These are phyloP conservation scores for Gossypium lobatum DNA, from an alignment of 441 rosid species.

Conservation along the genomic window DNA sequence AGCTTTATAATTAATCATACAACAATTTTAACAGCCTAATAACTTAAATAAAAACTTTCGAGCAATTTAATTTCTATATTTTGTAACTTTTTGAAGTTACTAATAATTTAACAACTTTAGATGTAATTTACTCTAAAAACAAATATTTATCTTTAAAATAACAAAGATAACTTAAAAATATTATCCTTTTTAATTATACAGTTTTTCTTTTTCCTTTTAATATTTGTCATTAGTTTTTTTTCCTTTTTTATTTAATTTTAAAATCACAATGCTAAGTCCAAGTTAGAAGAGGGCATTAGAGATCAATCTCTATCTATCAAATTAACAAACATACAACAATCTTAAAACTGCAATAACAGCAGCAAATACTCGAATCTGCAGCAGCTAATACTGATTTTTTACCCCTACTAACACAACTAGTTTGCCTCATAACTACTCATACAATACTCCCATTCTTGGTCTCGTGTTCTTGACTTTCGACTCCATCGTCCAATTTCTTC, in stretches of 20 bases:
- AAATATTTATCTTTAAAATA: too few relatives aligned
- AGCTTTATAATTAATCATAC: too few relatives aligned
- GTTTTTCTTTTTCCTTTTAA: background rate
- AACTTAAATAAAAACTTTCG: too few relatives aligned
- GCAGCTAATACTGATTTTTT: background rate
- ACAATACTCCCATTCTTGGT: background rate
- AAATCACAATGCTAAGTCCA: background rate
- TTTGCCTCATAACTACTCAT: background rate
- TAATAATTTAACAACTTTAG: too few relatives aligned
- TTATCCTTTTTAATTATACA: background rate
- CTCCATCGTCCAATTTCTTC: background rate
- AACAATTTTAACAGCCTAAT: too few relatives aligned
- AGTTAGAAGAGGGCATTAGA: background rate
- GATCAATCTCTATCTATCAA: background rate
- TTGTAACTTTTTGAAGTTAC: too few relatives aligned
- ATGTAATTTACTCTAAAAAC: too few relatives aligned
- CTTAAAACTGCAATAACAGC: slow-evolving; percentile 6
- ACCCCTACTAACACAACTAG: slow-evolving; percentile 3
- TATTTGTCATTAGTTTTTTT: background rate
- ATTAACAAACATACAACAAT: background rate
- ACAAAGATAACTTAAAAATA: too few relatives aligned
- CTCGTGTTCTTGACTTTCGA: background rate
- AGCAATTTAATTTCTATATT: too few relatives aligned
- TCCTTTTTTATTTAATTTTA: background rate
- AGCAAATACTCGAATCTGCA: background rate